Evolutionary conservation across 1,139 yeast species (phyloP), one percentile per base, ranked within the genome.

Genomic region (Geotrichum bryndzae): DNA sequence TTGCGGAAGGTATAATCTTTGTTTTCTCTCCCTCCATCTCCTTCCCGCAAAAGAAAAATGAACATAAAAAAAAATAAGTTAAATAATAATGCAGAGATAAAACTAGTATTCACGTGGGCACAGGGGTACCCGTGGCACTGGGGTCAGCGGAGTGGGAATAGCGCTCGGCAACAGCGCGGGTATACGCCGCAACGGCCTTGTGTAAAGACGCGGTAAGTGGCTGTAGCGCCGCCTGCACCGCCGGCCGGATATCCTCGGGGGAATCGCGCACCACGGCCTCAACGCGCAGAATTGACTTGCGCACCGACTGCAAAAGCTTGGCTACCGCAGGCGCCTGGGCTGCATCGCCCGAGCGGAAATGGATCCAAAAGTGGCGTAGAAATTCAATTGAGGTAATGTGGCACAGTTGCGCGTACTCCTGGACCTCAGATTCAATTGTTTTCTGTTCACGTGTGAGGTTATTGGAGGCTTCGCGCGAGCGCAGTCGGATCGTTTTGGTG

Each of bases 331-430:
- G 67, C 11, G 83, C 84, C 64, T 82, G 82, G 29, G 81, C 76
- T 22, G 83, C 79, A 60, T 84, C 87, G 13, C 84, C 84, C 38
- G 85, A 82, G 66, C 80, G 81, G 68, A 83, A 84, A 68, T 84
- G 85, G 5, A 79, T 71, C 87, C 90, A 87, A 70, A 87, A 87
- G 71, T 87, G 92, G 62, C 84, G 81, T 55, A 87, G 72, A 69
- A 87, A 87, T 71, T 87, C 94, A 51, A 85, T 80, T 1, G 90
- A 82, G 0, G 92, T 86, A 1, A 86, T 82, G 69, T 87, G 91
- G 23, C 84, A 77, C 41, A 83, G 61, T 35, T 68, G 69, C 8
- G 72, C 68, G 50, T 69, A 68, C 45, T 69, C 72, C 38, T 67
- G 59, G 13, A 70, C 64, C 35, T 62, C 62, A 51, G 58, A 62